Evolutionary conservation across 2,329 filamentous ascomycete genomes (phyloP), one percentile per base, ranked within the genome.

Genomic region (Aspergillus nomiae): DNA sequence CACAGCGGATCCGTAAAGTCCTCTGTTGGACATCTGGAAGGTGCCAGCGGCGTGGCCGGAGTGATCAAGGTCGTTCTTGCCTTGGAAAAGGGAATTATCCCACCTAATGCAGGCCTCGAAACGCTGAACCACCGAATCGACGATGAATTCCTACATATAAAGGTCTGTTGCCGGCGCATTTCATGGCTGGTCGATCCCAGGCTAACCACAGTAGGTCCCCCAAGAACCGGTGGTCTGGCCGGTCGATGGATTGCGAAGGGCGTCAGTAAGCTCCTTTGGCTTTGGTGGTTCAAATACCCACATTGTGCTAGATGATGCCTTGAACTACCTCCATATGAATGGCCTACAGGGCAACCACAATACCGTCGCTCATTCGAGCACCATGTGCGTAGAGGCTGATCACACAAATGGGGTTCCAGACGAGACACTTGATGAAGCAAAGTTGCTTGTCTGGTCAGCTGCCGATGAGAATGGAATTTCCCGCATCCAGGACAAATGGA

Each of bases 11-110:
- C 70, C 7, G 66, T 73, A 14, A 74, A 73, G 43, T 60, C 70
- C 4, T 66, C 68, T 41, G 59, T 74, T 16, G 73, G 73, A 1
- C 71, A 74, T 59, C 43, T 61, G 2, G 69, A 67, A 71, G 78
- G 3, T 64, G 72, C 21, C 67, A 76, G 7, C 72, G 77, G 63
- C 69, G 71, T 24, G 70, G 73, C 69, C 7, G 51, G 24, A 3
- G 38, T 66, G 3, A 59, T 72, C 68, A 32, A 63, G 56, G 48
- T 32, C 26, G 59, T 65, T 66, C 50, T 67, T 56, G 57, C 57
- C 12, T 24, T 67, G 11, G 67, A 62, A 19, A 38, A 61, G 2
- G 56, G 57, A 1, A 8, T 58, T 70, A 80, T 64, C 58, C 72
- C 9, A 53, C 64, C 16, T 1, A 50, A 59, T 48, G 26, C 28